Evolutionary conservation across 78 protist genomes (phyloP), one percentile per base, ranked within the genome.

Genomic region (Dictyostelium brefeldianum): DNA sequence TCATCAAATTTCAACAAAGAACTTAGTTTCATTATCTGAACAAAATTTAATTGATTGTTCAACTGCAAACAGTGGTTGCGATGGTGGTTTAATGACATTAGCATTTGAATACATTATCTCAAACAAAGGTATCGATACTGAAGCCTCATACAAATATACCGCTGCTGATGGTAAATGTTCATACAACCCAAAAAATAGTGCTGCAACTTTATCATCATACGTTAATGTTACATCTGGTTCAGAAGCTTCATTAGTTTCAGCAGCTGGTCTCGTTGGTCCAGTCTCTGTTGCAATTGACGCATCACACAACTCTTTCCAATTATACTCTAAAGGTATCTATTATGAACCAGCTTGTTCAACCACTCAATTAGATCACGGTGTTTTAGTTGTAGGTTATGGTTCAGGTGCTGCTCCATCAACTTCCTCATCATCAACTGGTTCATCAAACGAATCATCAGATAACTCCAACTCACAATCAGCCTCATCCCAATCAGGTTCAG

Each of bases 281-380:
- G 97, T 96, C 67, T 95, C 98, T 17, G 97, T 97, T 17, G 98
- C 98, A 31, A 97, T 97, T 62, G 97, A 97, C 80, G 98, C 98
- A 9, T 83, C 85, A 69, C 91, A 89, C 29, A n/a, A 65, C 51
- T 43, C 95, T 5, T 97, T 97, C 97, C 97, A 96, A 89, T 81
- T 96, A 65, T 97, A 97, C 69, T 59, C 87, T 11, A n/a, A n/a
- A 36, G 98, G 98, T 80, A 84, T 97, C 78, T 77, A 87, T 89
- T 48, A 83, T 51, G 96, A 93, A 31, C 70, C 54, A 27, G 6
- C n/a, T 20, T 95, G 97, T 89, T 82, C 95, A 43, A 15, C 83
- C 51, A 81, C 91, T 31, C 57, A 70, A 51, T 75, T 97, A 8
- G 98, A 96, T 78, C 98, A 97, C 78, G 98, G 96, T 17, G 99